Conservation (phyloP, 192 early-diverging fungal genomes). For the Coemansia sp. region DNA sequence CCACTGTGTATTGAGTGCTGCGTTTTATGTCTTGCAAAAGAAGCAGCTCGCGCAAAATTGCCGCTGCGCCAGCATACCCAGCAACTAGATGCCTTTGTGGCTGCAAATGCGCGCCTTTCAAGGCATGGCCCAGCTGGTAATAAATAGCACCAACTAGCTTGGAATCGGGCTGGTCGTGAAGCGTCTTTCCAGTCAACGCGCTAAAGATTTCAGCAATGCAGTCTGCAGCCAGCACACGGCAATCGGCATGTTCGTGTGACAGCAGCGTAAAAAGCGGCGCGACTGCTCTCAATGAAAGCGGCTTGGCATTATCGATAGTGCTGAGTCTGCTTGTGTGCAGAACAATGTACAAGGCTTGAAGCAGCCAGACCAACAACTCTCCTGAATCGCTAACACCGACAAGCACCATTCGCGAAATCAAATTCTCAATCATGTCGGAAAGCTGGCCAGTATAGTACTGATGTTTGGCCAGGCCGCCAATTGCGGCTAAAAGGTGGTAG, state of each 20-base stretch:
- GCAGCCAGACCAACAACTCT: slow-evolving; percentile 15
- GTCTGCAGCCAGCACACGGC: slow-evolving; percentile 34
- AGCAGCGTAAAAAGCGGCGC: slow-evolving; percentile 45
- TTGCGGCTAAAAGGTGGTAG: slow-evolving; percentile 46
- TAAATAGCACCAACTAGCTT: slow-evolving; percentile 20
- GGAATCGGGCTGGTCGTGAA: neutral
- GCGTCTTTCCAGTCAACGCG: too few relatives aligned
- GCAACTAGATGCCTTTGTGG: neutral
- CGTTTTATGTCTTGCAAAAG: neutral
- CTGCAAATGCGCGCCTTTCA: slow-evolving; percentile 10
- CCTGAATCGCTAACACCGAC: neutral
- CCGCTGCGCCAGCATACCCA: slow-evolving; percentile 17
- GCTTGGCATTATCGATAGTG: neutral
- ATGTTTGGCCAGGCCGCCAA: slow-evolving; percentile 50
- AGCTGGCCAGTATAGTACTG: slow-evolving; percentile 52
- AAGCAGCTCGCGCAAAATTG: slow-evolving; percentile 26
- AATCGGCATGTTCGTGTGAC: slow-evolving; percentile 10
- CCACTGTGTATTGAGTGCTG: slow-evolving; percentile 17
- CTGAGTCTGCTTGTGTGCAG: slow-evolving; percentile 9
- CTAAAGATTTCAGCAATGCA: slow-evolving; percentile 40
- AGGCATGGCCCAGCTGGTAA: slow-evolving; percentile 21
- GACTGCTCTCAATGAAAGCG: slow-evolving; percentile 19
- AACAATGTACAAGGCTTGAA: slow-evolving; percentile 30
- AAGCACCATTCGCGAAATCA: slow-evolving; percentile 35
- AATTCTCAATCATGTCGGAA: slow-evolving; percentile 37